Conservation (phyloP, 495 filamentous ascomycete species). For the Penicillium herquei region DNA sequence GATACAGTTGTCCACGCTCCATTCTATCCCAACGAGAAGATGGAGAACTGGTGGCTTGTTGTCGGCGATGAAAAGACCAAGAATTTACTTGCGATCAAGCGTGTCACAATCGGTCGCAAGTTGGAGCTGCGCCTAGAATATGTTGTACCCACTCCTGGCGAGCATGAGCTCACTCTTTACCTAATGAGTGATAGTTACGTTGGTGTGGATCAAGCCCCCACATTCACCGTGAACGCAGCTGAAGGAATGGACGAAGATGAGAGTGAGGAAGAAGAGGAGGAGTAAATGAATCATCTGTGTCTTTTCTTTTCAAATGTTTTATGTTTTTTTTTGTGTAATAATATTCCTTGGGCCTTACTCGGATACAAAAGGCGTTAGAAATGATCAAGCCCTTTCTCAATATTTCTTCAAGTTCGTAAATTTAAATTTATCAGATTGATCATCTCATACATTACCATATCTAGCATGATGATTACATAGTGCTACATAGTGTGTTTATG, state of each 20-base stretch:
- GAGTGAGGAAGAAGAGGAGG: slow-evolving; percentile 75
- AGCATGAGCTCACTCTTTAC: slow-evolving; percentile 86
- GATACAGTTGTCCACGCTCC: slow-evolving; percentile 90
- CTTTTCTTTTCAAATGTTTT: neutral
- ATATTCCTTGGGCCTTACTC: neutral
- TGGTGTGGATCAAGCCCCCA: slow-evolving; percentile 93
- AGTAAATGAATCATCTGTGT: slow-evolving; percentile 27
- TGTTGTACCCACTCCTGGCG: slow-evolving; percentile 78
- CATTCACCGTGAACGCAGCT: slow-evolving; percentile 77
- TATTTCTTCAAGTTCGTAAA: neutral
- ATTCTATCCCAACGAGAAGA: slow-evolving; percentile 90
- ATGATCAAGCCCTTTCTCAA: neutral
- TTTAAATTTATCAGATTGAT: neutral
- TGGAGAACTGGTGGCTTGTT: slow-evolving; percentile 98
- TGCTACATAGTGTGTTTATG: no score
- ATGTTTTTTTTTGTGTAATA: slow-evolving; percentile 5
- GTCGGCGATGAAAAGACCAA: slow-evolving; percentile 85
- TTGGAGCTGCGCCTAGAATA: slow-evolving; percentile 82
- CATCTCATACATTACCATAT: neutral
- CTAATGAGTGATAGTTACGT: slow-evolving; percentile 98
- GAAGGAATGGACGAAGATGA: slow-evolving; percentile 97
- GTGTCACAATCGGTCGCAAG: slow-evolving; percentile 78
- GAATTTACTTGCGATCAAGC: slow-evolving; percentile 87
- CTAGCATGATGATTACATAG: no score
- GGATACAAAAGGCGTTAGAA: slow-evolving; percentile 1